These are phyloP conservation scores for Naegleria gruberi DNA, from an alignment of 208 protist genomes.

Conservation along the genomic window DNA sequence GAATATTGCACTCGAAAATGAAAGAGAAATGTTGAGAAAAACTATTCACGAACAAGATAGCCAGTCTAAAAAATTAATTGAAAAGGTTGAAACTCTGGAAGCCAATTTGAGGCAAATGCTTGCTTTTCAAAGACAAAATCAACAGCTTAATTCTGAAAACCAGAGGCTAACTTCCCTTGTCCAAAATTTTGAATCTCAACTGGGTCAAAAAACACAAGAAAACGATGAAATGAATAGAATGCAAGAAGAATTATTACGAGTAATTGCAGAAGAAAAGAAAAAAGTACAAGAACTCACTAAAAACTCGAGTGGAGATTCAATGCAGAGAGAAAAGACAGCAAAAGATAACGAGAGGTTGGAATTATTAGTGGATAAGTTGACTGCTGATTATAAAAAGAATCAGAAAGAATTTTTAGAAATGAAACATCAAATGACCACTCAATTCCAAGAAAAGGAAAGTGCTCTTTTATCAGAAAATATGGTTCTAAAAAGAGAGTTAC, in stretches of 20 bases:
- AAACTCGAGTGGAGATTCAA: not conserved
- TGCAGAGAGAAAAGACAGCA: not conserved
- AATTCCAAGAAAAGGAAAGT: not conserved
- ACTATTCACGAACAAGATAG: not conserved
- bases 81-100: not conserved
- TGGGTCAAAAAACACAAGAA: not conserved
- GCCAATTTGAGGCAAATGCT: not conserved
- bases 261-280: not conserved
- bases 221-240: not conserved
- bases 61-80: not conserved
- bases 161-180: not conserved
- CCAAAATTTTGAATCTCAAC: not conserved
- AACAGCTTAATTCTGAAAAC: not conserved
- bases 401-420: not conserved
- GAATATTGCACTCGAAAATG: not conserved
- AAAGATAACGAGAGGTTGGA: not conserved
- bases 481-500: not conserved
- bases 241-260: not conserved
- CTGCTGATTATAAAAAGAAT: not conserved
- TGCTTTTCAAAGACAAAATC: not conserved
- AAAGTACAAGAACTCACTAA: not conserved
- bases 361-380: not conserved
- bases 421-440: not conserved
- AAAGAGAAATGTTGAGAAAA: not conserved
- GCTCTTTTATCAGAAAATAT: not conserved